Evolutionary conservation across 139 green algal genomes (phyloP), one percentile per base, ranked within the genome.

Genomic region (Coccomyxa sp.): DNA sequence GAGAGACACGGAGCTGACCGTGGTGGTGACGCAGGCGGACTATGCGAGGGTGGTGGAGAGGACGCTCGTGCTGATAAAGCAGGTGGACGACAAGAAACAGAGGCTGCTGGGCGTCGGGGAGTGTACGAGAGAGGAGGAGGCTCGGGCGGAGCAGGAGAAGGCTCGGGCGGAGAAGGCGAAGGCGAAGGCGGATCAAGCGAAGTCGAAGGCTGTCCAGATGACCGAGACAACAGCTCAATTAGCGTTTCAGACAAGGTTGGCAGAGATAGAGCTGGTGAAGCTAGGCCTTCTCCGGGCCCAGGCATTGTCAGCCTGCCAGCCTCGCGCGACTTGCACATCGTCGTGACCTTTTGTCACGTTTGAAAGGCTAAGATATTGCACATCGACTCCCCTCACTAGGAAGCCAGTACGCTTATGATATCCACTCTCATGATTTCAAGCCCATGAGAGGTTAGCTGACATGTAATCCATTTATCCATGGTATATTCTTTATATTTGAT

Each of bases 401-500:
- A 58, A 58, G 44, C 44, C 14, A 27, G 12, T 14, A 14, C 44
- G 10, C 44, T 58, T 14, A 58, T 58, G 44, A 58, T 14, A n/a
- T 58, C 44, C 44, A 14, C 44, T 58, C 44, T 58, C 44, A 58
- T 58, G 44, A 58, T 14, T 58, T 58, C 10, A 58, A 10, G 44
- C 44, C 44, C 44, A 58, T 58, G 44, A 58, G 44, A 58, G 44
- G 44, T 14, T 58, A 58, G 44, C 44, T 58, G 44, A 58, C 44
- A 58, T 58, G 44, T 58, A 58, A 58, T 58, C 44, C 44, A 58
- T 58, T 58, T 58, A 58, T 58, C 44, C 44, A 58, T 58, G 14
- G 44, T 58, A 58, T 58, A 58, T 58, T 58, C 44, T 58, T 58
- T 58, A 58, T 58, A 58, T 58, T 58, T 58, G 44, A 58, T 58